A percentile compares a stretch with the other conserved stretches of the same genome.
Conservation (phyloP, 1,139 yeast genomes). For the Nakaseomyces nivariensis region DNA sequence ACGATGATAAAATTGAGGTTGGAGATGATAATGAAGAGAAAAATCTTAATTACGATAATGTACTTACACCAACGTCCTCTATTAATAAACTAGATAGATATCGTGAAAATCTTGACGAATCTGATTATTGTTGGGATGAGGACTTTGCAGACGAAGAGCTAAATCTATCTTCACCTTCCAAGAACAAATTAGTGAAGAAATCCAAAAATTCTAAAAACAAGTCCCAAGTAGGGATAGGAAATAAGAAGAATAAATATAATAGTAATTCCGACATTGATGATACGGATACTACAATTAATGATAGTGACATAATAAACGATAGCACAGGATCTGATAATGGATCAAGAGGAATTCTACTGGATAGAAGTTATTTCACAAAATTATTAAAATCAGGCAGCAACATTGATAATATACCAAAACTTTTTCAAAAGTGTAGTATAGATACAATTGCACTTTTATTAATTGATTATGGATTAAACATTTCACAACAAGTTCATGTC, state of each 20-base stretch:
- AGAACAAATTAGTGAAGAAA: constrained; percentile 1
- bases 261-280: constrained; percentile 4
- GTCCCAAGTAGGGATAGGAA: background rate
- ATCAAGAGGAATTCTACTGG: background rate
- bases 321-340: background rate
- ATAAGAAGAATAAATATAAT: background rate
- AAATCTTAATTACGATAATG: background rate
- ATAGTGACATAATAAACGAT: constrained; percentile 5
- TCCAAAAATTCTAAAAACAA: background rate
- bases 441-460: background rate
- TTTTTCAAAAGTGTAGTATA: background rate
- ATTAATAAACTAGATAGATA: constrained; percentile 10
- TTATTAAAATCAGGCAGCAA: background rate
- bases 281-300: constrained; percentile 3
- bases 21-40: background rate
- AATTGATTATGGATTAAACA: background rate
- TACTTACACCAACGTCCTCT: background rate
- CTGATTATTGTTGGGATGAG: constrained; percentile 21
- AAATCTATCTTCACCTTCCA: constrained; percentile 9
- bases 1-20: background rate
- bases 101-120: constrained; percentile 16
- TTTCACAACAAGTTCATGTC: no score
- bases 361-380: background rate
- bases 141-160: constrained; percentile 19
- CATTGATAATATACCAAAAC: background rate